These are phyloP conservation scores for Paramecium sonneborni DNA, from an alignment of 73 alveolate species.

Conservation along the genomic window DNA sequence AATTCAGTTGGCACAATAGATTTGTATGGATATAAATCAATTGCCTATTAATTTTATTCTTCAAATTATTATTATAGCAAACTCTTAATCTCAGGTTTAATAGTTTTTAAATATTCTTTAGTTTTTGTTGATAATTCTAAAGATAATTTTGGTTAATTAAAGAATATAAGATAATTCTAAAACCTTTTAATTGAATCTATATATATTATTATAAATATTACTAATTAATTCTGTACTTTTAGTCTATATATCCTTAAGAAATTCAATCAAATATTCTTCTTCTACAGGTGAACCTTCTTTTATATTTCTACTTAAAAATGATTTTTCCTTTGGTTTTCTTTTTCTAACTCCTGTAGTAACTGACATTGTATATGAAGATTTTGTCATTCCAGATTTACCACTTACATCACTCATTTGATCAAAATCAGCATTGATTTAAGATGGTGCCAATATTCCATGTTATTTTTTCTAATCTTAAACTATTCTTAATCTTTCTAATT, in stretches of 20 bases:
- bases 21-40: conserved; percentile 13
- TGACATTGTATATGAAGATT: conserved; percentile 53
- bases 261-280: conserved; percentile 62
- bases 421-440: conserved; percentile 41
- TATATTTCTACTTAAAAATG: conserved; percentile 55
- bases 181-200: conserved; percentile 5
- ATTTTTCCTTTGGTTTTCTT: conserved; percentile 50
- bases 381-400: conserved; percentile 2
- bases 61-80: conserved; percentile 32
- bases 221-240: conserved; percentile 25
- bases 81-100: conserved; percentile 37
- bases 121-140: conserved; percentile 29
- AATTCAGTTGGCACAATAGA: background rate
- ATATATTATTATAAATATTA: background rate
- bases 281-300: conserved; percentile 69
- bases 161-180: conserved; percentile 53
- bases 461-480: conserved; percentile 29
- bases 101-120: conserved; percentile 32
- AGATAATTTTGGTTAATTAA: conserved; percentile 27
- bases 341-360: conserved; percentile 67
- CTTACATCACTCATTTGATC: conserved; percentile 48
- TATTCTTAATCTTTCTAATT: conserved; percentile 15
- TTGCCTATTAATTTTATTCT: conserved; percentile 48
- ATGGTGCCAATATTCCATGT: conserved; percentile 19
- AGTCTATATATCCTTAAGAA: conserved; percentile 16